Evolutionary conservation across 306 rosid species (phyloP).

Genomic region (Castanospermum australe): DNA sequence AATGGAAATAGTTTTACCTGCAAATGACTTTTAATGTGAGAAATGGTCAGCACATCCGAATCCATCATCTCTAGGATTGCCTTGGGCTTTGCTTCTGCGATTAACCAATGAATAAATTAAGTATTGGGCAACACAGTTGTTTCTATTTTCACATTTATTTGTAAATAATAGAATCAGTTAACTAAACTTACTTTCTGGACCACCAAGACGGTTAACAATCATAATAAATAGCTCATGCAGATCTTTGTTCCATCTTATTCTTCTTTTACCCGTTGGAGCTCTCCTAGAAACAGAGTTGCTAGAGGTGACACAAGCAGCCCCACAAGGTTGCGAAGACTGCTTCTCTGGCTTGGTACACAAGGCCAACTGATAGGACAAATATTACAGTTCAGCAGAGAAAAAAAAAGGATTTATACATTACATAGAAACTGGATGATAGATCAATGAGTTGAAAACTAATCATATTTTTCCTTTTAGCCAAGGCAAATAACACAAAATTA

Average conservation of each 20-base stretch:
- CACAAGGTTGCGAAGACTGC: constrained; percentile 20
- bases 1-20: constrained; percentile 35
- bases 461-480: not conserved
- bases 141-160: not conserved
- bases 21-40: constrained; percentile 54
- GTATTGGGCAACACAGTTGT: not conserved
- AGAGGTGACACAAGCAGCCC: not conserved
- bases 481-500: too few relatives aligned
- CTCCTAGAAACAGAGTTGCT: constrained; percentile 28
- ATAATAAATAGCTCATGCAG: constrained; percentile 42
- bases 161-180: not conserved
- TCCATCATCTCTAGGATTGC: constrained; percentile 50
- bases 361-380: not conserved
- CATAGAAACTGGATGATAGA: not conserved
- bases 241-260: constrained; percentile 48
- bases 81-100: constrained; percentile 52
- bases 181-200: constrained; percentile 51
- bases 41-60: constrained; percentile 40
- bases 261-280: constrained; percentile 27
- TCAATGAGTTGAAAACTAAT: not conserved
- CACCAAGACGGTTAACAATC: constrained; percentile 43
- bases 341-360: constrained; percentile 25
- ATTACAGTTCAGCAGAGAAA: not conserved
- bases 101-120: constrained; percentile 6
- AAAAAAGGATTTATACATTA: not conserved